Percentiles rank a stretch among this genome's conserved stretches.
Conservation (phyloP, 441 rosid species). For the Syzygium syzygioides region DNA sequence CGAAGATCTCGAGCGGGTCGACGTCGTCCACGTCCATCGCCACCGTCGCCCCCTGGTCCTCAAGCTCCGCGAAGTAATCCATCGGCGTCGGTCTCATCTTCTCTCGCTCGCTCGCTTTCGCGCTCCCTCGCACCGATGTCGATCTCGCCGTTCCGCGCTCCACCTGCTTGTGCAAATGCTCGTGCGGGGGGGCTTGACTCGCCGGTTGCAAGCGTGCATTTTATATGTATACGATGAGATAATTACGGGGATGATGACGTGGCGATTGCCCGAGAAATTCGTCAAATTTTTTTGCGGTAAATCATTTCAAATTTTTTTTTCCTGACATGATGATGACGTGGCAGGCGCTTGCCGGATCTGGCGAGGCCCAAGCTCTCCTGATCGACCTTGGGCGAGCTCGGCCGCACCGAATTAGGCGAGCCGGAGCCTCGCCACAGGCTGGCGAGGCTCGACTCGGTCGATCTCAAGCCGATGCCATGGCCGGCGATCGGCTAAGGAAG, state of each 20-base stretch:
- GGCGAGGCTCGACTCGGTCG: too few relatives aligned
- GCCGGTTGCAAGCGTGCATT: background rate
- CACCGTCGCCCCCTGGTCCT: constrained; percentile 45
- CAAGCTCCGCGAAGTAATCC: constrained; percentile 45
- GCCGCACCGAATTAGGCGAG: too few relatives aligned
- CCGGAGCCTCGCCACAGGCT: too few relatives aligned
- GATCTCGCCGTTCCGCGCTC: background rate
- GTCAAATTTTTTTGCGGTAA: background rate
- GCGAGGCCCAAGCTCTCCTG: too few relatives aligned
- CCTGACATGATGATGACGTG: too few relatives aligned
- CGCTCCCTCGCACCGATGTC: background rate
- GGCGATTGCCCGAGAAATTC: background rate
- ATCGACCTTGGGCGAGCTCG: too few relatives aligned
- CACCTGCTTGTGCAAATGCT: background rate
- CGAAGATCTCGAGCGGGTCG: constrained; percentile 51
- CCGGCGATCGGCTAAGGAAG: too few relatives aligned
- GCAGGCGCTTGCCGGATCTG: too few relatives aligned
- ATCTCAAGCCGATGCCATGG: too few relatives aligned
- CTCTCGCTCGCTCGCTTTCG: background rate
- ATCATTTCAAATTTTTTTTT: background rate
- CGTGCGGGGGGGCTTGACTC: background rate
- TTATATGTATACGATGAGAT: rapidly evolving
- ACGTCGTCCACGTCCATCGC: constrained; percentile 93
- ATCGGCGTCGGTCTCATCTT: constrained; percentile 48
- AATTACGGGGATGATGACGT: background rate